Evolutionary conservation across 2,329 filamentous ascomycete genomes (phyloP), one percentile per base, ranked within the genome.

Genomic region (Chaetothyriales sp.): DNA sequence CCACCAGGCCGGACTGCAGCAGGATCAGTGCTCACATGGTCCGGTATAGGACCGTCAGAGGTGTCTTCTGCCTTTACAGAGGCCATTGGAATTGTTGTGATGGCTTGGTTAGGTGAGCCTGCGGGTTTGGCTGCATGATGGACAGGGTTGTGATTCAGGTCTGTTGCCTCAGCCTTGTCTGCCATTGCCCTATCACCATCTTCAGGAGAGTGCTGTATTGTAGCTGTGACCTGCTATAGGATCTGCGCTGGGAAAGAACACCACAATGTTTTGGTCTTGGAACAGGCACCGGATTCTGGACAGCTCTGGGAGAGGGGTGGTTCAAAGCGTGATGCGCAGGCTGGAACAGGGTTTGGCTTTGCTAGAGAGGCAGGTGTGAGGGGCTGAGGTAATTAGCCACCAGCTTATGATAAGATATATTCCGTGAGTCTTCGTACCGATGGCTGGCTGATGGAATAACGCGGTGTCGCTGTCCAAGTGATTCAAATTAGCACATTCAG

Each of bases 131-230:
- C 12, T 39, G 10, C 32, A 25, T 50, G 48, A 12, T 48, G 50
- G 25, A 49, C 44, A 28, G 47, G 18, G 44, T 39, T 52, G 51
- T 56, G 25, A 44, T 55, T 28, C 50, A 53, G 25, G 39, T 42
- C 56, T 10, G 46, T 44, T 45, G 49, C 47, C 32, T 49, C 51
- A 48, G 48, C 52, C 48, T 39, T 45, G 42, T 52, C 43, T 36
- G 28, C 55, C 56, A 58, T 58, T 39, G 28, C 48, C 22, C 48
- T 54, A 51, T 48, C 49, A 47, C 49, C 49, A 48, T 54, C 46
- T 49, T 56, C 53, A 44, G 32, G 32, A 2, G 10, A 15, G 32
- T 12, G 5, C 32, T 15, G 12, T 15, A 15, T 15, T 15, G 32
- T 39, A 39, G 32, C 22, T 39, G 12, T 39, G 32, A 39, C 32